phyloP scores from a whole-genome alignment of 1,284 basidiomycete species.

The Gymnopus androsaceus region DNA sequence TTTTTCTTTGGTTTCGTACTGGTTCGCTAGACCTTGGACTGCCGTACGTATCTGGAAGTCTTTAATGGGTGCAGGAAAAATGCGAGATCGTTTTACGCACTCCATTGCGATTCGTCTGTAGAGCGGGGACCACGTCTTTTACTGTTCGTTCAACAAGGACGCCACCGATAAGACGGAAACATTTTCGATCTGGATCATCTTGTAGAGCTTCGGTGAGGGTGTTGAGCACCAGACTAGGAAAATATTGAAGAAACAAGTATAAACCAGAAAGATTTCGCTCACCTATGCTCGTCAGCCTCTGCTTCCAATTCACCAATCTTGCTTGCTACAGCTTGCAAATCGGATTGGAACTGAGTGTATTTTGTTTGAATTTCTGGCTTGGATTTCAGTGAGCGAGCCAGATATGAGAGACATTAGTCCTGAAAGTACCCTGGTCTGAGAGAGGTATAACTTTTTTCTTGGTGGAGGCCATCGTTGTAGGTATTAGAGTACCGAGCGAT shows the following conservation, averaged over 20 bases:
- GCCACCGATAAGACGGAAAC: conserved; percentile 96
- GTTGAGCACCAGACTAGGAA: conserved; percentile 79
- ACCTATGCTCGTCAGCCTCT: conserved; percentile 91
- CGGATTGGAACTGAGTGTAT: conserved; percentile 76
- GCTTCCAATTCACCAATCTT: conserved; percentile 94
- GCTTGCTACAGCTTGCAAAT: conserved; percentile 81
- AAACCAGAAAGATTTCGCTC: conserved; percentile 32
- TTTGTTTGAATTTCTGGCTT: conserved; percentile 79
- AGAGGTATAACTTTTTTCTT: conserved; percentile 57
- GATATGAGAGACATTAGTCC: not conserved
- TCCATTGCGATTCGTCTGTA: conserved; percentile 84
- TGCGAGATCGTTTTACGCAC: conserved; percentile 43
- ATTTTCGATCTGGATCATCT: conserved; percentile 87
- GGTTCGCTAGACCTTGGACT: conserved; percentile 72
- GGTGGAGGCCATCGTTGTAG: conserved; percentile 41
- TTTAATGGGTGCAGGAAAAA: conserved; percentile 12
- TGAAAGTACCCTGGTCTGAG: conserved; percentile 67
- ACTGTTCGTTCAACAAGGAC: conserved; percentile 96
- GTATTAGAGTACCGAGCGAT: conserved; percentile 39
- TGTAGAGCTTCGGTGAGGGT: conserved; percentile 81
- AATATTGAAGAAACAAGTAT: conserved; percentile 12
- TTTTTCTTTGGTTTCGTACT: conserved; percentile 86
- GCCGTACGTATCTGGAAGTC: conserved; percentile 74
- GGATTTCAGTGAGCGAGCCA: conserved; percentile 37
- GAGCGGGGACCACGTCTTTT: conserved; percentile 88